Percentiles rank a stretch among this genome's conserved stretches.
These are phyloP conservation scores for Podosphaera leucotricha DNA, from an alignment of 2,329 filamentous ascomycete genomes.

Conservation along the genomic window DNA sequence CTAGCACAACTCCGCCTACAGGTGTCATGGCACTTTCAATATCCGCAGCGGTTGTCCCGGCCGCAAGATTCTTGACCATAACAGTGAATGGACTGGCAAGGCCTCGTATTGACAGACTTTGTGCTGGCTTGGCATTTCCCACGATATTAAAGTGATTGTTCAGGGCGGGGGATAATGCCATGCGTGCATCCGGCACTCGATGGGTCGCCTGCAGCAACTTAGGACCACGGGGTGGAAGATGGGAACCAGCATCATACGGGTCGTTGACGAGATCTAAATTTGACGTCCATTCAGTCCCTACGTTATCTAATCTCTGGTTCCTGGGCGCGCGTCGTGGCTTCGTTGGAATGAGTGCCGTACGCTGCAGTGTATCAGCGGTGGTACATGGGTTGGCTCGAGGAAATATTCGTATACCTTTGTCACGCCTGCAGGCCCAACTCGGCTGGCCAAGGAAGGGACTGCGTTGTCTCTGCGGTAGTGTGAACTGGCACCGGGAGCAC, in stretches of 20 bases:
- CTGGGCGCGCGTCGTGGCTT: constrained; percentile 3
- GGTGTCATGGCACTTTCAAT: constrained; percentile 64
- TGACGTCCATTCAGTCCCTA: constrained; percentile 48
- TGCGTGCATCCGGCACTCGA: constrained; percentile 9
- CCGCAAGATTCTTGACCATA: constrained; percentile 61
- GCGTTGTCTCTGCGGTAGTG: constrained; percentile 22
- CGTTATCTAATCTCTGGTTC: constrained; percentile 24
- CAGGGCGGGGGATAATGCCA: constrained; percentile 14
- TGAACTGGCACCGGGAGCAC: constrained; percentile 24
- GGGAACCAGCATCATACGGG: constrained; percentile 19
- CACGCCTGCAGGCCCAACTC: constrained; percentile 32
- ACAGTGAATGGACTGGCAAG: constrained; percentile 47
- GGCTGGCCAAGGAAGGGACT: constrained; percentile 38
- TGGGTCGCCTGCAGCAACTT: constrained; percentile 10
- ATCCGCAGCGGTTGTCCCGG: constrained; percentile 58
- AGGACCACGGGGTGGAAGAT: constrained; percentile 16
- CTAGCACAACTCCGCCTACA: constrained; percentile 42
- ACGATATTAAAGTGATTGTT: constrained; percentile 16
- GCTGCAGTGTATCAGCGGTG: constrained; percentile 6
- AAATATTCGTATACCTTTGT: constrained; percentile 31
- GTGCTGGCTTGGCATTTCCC: constrained; percentile 16
- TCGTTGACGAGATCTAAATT: constrained; percentile 33
- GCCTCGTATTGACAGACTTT: constrained; percentile 48
- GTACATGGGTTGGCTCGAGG: not conserved
- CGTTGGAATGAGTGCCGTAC: constrained; percentile 5